phyloP scores from a whole-genome alignment of 1,139 yeast species.

The Neolecta irregularis region DNA sequence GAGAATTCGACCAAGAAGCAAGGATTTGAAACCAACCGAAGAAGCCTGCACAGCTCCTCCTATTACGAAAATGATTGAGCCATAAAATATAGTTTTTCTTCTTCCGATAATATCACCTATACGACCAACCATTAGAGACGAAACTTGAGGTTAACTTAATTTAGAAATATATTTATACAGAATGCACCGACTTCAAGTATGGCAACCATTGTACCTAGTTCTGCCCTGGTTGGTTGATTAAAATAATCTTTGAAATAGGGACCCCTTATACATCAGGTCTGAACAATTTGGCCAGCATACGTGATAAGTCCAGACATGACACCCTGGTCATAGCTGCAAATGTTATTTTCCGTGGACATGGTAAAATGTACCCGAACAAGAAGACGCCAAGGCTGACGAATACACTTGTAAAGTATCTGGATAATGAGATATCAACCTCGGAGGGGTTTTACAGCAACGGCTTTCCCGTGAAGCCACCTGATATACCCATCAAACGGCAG shows the following conservation, averaged over 20 bases:
- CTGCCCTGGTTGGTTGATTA: slow-evolving; percentile 50
- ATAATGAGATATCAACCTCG: too few relatives aligned
- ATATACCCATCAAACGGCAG: too few relatives aligned
- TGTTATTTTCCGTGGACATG: background rate
- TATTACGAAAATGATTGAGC: slow-evolving; percentile 60
- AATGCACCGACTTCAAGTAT: too few relatives aligned
- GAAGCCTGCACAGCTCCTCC: slow-evolving; percentile 69
- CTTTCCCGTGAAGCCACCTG: too few relatives aligned
- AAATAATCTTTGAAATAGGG: slow-evolving; percentile 59
- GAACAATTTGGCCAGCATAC: too few relatives aligned
- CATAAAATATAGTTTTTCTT: slow-evolving; percentile 63
- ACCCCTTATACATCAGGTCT: too few relatives aligned
- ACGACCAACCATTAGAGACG: slow-evolving; percentile 61
- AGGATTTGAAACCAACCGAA: slow-evolving; percentile 33
- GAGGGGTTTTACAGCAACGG: too few relatives aligned
- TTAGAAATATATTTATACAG: background rate
- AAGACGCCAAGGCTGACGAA: slow-evolving; percentile 76
- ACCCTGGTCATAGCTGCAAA: slow-evolving; percentile 65
- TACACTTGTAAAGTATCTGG: slow-evolving; percentile 68
- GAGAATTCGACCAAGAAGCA: slow-evolving; percentile 61
- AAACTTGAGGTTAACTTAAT: too few relatives aligned
- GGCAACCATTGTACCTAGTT: slow-evolving; percentile 71
- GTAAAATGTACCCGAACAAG: slow-evolving; percentile 39
- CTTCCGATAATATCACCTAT: slow-evolving; percentile 73
- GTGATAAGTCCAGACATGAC: slow-evolving; percentile 69